Evolutionary conservation across 163 green algal genomes (phyloP).

Genomic region (Chlamydomonas reinhardtii): DNA sequence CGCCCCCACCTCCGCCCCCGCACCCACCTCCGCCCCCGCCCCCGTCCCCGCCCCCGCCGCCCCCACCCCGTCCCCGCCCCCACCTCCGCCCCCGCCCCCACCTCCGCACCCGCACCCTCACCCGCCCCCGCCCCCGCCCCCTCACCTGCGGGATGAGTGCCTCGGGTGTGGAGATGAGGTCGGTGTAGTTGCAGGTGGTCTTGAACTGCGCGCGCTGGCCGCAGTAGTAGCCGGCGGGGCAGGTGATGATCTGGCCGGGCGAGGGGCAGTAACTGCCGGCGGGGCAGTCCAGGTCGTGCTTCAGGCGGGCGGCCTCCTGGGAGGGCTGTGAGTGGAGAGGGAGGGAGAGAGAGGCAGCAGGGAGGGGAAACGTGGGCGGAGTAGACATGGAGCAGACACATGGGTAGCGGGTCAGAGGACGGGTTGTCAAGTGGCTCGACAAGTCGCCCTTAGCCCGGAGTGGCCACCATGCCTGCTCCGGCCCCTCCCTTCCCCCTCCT

Average conservation of each 20-base stretch:
- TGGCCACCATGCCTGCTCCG: too few relatives aligned
- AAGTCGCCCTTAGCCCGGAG: too few relatives aligned
- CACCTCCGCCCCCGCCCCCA: background rate
- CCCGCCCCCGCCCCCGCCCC: background rate
- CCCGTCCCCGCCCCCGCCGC: too few relatives aligned
- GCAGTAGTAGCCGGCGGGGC: slow-evolving; percentile 11
- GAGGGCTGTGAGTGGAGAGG: background rate
- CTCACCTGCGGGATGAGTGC: background rate
- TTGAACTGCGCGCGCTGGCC: background rate
- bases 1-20: too few relatives aligned
- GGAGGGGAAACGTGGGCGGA: too few relatives aligned
- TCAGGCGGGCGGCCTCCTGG: too few relatives aligned
- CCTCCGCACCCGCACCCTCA: too few relatives aligned
- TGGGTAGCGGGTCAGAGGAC: background rate
- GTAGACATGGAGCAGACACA: background rate
- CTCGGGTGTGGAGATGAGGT: too few relatives aligned
- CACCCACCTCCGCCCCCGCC: too few relatives aligned
- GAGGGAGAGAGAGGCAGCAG: background rate
- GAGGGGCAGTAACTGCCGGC: background rate
- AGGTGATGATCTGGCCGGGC: background rate
- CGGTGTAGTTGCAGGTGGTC: background rate
- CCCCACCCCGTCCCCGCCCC: too few relatives aligned
- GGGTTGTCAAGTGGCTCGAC: too few relatives aligned
- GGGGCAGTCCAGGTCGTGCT: background rate
- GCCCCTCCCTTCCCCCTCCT: too few relatives aligned